Conservation (phyloP, 176 grass and related monocot species). For the Rhipidocladum racemiflorum region DNA sequence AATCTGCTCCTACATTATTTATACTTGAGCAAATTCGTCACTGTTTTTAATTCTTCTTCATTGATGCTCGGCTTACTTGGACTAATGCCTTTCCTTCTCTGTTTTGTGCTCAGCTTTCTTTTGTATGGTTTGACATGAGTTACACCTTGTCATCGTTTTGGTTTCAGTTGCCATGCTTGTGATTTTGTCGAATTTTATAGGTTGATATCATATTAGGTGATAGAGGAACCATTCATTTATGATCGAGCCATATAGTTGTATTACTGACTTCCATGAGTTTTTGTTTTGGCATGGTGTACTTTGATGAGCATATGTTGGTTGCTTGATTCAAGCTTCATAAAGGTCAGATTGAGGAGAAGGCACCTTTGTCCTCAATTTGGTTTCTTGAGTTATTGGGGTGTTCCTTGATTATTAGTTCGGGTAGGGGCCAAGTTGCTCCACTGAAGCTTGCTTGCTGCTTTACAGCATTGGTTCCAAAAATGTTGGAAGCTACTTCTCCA, state of each 20-base stretch:
- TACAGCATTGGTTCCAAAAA: background rate
- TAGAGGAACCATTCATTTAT: background rate
- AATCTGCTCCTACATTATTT: background rate
- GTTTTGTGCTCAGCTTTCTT: background rate
- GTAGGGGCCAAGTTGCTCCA: conserved; percentile 5
- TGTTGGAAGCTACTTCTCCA: background rate
- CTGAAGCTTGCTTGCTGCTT: conserved; percentile 17
- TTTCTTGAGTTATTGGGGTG: conserved; percentile 21
- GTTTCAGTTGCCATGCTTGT: conserved; percentile 1
- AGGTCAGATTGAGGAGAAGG: background rate
- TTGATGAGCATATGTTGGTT: conserved; percentile 2
- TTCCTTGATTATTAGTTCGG: conserved; percentile 21
- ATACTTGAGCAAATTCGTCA: background rate
- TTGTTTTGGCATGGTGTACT: background rate
- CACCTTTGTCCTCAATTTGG: background rate
- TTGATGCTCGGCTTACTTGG: background rate
- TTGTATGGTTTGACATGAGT: background rate
- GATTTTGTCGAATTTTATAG: background rate
- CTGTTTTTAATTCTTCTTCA: background rate
- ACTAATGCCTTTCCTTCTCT: background rate
- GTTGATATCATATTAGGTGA: background rate
- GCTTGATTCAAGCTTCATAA: background rate
- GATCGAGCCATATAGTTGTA: background rate
- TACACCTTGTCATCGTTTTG: conserved; percentile 1
- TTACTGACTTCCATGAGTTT: background rate